Percentiles rank a stretch among this genome's conserved stretches.
phyloP scores from a whole-genome alignment of 768 basidiomycete genomes.

The Auriscalpium orientale region DNA sequence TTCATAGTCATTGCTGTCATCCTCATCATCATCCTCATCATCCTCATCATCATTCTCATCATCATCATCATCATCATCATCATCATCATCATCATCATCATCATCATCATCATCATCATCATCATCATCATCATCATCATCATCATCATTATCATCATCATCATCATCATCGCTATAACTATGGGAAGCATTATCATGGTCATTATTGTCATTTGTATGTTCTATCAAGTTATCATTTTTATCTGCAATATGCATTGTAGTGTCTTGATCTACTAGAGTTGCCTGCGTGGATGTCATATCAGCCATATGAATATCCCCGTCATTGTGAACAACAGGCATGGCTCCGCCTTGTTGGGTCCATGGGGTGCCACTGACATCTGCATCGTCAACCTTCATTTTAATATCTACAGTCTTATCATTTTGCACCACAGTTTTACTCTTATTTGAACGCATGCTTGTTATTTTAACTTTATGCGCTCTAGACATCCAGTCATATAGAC shows the following conservation, averaged over 20 bases:
- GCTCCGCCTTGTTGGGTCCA: no score
- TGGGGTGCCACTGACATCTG: no score
- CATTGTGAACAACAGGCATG: no score
- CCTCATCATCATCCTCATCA: background rate
- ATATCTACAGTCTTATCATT: background rate
- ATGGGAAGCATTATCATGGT: background rate
- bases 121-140: background rate
- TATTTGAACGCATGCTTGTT: background rate
- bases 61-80: no score
- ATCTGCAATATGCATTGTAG: background rate
- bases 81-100: no score
- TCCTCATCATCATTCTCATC: no score
- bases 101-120: background rate
- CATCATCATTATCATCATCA: background rate
- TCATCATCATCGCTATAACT: background rate
- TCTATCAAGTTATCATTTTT: background rate
- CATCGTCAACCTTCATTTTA: no score
- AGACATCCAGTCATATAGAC: slow-evolving; percentile 23
- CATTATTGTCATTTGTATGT: no score
- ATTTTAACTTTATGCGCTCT: background rate
- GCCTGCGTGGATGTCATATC: no score
- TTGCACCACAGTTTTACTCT: background rate
- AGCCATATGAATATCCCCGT: no score
- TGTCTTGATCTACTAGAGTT: no score
- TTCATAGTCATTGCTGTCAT: background rate